Percentiles rank a stretch among this genome's conserved stretches.
phyloP scores from a whole-genome alignment of 1,284 basidiomycete species.

The Boletus smithii region DNA sequence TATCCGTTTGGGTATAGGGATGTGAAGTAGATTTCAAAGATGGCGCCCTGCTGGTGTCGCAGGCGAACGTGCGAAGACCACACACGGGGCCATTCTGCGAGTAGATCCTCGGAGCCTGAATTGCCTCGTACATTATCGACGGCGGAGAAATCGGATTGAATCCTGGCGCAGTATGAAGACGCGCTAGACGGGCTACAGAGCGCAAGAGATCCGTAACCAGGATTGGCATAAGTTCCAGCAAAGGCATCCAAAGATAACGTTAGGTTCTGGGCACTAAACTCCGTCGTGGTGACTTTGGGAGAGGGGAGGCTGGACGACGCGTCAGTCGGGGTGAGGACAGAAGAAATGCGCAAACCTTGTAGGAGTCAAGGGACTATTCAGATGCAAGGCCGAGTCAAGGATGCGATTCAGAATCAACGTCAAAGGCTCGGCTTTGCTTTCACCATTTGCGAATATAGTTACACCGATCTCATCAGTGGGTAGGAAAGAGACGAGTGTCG shows the following conservation, averaged over 20 bases:
- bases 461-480: conserved; percentile 32
- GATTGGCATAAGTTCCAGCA: conserved; percentile 36
- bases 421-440: conserved; percentile 10
- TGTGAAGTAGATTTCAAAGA: conserved; percentile 18
- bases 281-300: background rate
- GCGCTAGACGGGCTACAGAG: conserved; percentile 32
- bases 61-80: conserved; percentile 32
- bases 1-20: conserved; percentile 29
- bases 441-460: conserved; percentile 32
- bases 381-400: conserved; percentile 17
- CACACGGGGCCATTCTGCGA: conserved; percentile 29
- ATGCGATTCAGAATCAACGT: conserved; percentile 15
- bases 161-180: conserved; percentile 28
- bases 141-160: conserved; percentile 30
- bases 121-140: conserved; percentile 14
- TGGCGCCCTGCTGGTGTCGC: conserved; percentile 8
- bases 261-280: background rate
- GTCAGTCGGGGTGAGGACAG: conserved; percentile 3
- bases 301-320: conserved; percentile 1
- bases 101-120: conserved; percentile 14
- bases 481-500: conserved; percentile 26
- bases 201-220: conserved; percentile 37
- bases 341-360: conserved; percentile 6
- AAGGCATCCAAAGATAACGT: conserved; percentile 18
- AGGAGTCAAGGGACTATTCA: background rate